Base-by-base conservation (phyloP, 768 basidiomycete species). In the Trametopsis cervina region DNA sequence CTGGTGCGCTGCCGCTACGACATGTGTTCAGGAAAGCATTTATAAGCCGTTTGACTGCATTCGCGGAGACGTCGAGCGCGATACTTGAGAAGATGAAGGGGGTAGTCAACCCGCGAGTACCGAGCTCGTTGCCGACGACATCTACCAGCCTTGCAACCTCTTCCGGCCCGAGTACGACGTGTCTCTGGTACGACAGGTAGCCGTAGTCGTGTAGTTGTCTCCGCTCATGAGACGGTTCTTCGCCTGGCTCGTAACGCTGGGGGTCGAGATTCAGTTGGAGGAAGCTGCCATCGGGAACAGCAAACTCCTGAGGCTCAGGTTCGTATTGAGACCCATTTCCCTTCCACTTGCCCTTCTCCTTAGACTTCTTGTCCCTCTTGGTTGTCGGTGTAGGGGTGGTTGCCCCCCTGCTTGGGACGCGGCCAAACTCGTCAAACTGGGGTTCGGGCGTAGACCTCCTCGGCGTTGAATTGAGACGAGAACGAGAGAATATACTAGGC, bases 71-170 rank as follows among this genome's bases (percentile, higher is more conserved):
- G 58, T 96, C 93, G 51, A 97, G 80, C 13, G 92, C 92, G 55
- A 85, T 79, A 23, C 79, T 81, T 29, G 89, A 89, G 70, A 97
- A 95, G 53, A 97, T 82, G 67, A 96, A 85, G 18, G 94, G 93
- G 2, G 89, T 91, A 18, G 85, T 83, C 51, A 96, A 75, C 9
- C 72, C 87, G 57, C 87, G 74, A 46, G 77, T 72, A 53, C 74
- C 75, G 47, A 92, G 78, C 66, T 89, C 86, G 45, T 78, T 72
- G 40, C 79, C 75, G 47, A 89, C 68, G 50, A 80, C 78, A 37
- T 77, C 74, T n/a, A 89, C 83, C 40, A 92, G 78, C 37, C 78
- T 74, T 4, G 77, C 75, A 35, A 86, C 77, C 58, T 89, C 77
- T 44, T 84, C 79, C 13, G 88, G 73, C n/a, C 84, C 83, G 0